These are phyloP conservation scores for Raphanus sativus DNA, from an alignment of 345 rosid species.

Conservation along the genomic window DNA sequence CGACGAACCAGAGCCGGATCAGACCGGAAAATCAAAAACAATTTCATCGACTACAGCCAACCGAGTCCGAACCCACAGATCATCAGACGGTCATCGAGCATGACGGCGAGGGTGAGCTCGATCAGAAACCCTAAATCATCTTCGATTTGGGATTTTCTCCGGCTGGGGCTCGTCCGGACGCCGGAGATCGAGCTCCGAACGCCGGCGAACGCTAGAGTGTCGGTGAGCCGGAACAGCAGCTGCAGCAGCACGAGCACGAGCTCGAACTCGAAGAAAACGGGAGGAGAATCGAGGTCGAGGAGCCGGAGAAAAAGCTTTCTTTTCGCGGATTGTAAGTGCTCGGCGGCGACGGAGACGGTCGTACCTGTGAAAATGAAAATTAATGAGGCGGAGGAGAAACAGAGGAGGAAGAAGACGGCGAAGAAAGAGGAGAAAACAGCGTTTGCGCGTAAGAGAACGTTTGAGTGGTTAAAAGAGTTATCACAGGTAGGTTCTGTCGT, in stretches of 20 bases:
- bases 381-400: constrained; percentile 38
- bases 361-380: constrained; percentile 23
- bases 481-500: constrained; percentile 52
- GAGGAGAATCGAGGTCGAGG: constrained; percentile 31
- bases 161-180: constrained; percentile 65
- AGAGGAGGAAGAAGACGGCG: constrained; percentile 44
- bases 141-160: constrained; percentile 68
- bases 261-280: constrained; percentile 36
- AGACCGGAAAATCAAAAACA: constrained; percentile 47
- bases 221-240: constrained; percentile 62
- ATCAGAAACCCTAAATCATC: constrained; percentile 44
- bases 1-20: constrained; percentile 28
- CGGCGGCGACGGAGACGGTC: constrained; percentile 50
- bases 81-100: constrained; percentile 46
- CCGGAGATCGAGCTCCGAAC: constrained; percentile 71
- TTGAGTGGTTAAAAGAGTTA: constrained; percentile 85
- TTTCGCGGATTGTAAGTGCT: constrained; percentile 65
- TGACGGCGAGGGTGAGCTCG: constrained; percentile 32
- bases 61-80: constrained; percentile 86
- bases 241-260: constrained; percentile 50
- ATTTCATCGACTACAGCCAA: constrained; percentile 46
- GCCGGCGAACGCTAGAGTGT: constrained; percentile 29
- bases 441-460: constrained; percentile 70
- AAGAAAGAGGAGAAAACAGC: constrained; percentile 56
- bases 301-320: constrained; percentile 41